These are phyloP conservation scores for Lolium multiflorum DNA, from an alignment of 176 grass and related monocot species.

Conservation along the genomic window DNA sequence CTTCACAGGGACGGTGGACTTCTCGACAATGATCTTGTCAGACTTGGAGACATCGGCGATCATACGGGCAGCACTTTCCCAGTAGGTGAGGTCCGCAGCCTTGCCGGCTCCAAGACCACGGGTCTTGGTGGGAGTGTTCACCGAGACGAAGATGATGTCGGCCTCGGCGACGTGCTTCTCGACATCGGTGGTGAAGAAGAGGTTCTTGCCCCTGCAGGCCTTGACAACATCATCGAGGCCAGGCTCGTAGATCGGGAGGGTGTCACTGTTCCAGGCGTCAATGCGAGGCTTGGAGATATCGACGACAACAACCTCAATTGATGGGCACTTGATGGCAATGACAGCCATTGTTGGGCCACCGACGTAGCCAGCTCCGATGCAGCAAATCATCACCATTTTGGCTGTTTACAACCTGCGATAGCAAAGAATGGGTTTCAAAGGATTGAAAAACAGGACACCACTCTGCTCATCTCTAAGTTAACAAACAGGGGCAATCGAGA, in stretches of 20 bases:
- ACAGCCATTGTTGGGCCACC: conserved; percentile 93
- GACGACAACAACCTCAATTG: conserved; percentile 72
- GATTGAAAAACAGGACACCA: not conserved
- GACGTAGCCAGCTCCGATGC: conserved; percentile 92
- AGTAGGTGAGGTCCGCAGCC: conserved; percentile 91
- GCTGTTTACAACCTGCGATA: conserved; percentile 27
- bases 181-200: conserved; percentile 87
- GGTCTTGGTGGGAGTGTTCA: conserved; percentile 93
- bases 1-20: conserved; percentile 92
- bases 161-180: conserved; percentile 83
- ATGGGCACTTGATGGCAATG: conserved; percentile 85
- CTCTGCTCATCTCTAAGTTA: not conserved
- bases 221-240: conserved; percentile 87
- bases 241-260: conserved; percentile 85
- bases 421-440: conserved; percentile 1
- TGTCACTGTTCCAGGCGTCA: conserved; percentile 88
- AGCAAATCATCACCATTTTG: conserved; percentile 97
- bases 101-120: conserved; percentile 92
- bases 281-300: conserved; percentile 81
- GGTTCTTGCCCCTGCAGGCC: conserved; percentile 78
- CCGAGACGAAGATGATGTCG: conserved; percentile 89
- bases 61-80: conserved; percentile 96
- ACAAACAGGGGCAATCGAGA: not conserved
- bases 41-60: conserved; percentile 90
- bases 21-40: conserved; percentile 93